Conservation (phyloP, 176 grass and related monocot species). For the Raddia distichophylla region DNA sequence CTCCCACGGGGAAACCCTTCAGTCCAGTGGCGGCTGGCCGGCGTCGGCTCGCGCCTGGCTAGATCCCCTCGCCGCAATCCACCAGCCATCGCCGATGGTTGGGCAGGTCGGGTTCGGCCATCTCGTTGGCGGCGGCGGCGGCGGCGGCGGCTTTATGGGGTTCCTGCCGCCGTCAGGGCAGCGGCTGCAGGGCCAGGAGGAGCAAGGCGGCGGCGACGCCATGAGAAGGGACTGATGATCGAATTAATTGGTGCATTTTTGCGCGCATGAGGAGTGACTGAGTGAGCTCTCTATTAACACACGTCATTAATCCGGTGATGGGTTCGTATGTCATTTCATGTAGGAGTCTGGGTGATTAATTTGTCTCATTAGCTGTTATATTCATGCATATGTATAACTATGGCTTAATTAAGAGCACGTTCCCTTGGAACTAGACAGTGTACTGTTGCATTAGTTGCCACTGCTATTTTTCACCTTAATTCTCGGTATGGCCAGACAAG, state of each 20-base stretch:
- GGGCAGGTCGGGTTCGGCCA: slow-evolving; percentile 64
- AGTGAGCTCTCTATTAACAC: slow-evolving; percentile 41
- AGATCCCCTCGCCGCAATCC: slow-evolving; percentile 64
- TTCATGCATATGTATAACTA: slow-evolving; percentile 44
- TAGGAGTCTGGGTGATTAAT: slow-evolving; percentile 42
- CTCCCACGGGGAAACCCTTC: slow-evolving; percentile 93
- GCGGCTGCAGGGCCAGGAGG: slow-evolving; percentile 76
- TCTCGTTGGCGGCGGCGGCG: slow-evolving; percentile 49
- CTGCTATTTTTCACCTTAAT: slow-evolving; percentile 8
- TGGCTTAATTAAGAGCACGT: slow-evolving; percentile 38
- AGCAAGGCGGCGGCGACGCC: slow-evolving; percentile 46
- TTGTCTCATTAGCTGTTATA: slow-evolving; percentile 36
- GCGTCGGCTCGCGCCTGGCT: slow-evolving; percentile 68
- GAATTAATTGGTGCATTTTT: not conserved
- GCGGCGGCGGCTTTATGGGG: slow-evolving; percentile 66
- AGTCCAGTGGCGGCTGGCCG: slow-evolving; percentile 76
- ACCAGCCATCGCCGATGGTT: slow-evolving; percentile 53
- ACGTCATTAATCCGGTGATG: slow-evolving; percentile 39
- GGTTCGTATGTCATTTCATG: slow-evolving; percentile 62
- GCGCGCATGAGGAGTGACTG: slow-evolving; percentile 24
- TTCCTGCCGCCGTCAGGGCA: slow-evolving; percentile 68
- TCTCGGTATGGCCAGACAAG: slow-evolving; percentile 51
- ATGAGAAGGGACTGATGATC: slow-evolving; percentile 48
- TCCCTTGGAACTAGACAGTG: slow-evolving; percentile 47
- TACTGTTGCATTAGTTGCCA: slow-evolving; percentile 53